phyloP scores from a whole-genome alignment of 2,329 filamentous ascomycete species.

The Phialocephala subalpina region DNA sequence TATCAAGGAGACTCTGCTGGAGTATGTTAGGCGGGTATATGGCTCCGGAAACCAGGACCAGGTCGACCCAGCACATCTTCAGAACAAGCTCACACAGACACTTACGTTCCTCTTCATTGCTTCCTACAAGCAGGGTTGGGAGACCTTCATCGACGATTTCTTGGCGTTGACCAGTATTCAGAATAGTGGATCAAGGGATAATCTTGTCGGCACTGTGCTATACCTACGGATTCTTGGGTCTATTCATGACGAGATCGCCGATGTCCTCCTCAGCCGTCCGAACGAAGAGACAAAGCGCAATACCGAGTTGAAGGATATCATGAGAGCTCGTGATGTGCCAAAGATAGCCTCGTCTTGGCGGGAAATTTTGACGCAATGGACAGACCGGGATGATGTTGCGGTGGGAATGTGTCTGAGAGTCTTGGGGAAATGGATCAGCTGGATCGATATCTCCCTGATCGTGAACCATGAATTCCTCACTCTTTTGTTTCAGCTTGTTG shows the following conservation, averaged over 20 bases:
- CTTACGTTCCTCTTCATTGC: constrained; percentile 92
- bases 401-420: constrained; percentile 89
- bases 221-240: constrained; percentile 90
- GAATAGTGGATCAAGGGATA: constrained; percentile 69
- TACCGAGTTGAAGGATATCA: constrained; percentile 87
- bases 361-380: constrained; percentile 80
- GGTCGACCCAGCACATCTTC: constrained; percentile 78
- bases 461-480: constrained; percentile 90
- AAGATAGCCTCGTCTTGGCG: constrained; percentile 93
- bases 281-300: constrained; percentile 84
- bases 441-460: constrained; percentile 95
- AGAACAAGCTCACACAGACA: constrained; percentile 97
- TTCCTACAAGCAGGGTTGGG: constrained; percentile 87
- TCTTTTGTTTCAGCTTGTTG: constrained; percentile 85
- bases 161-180: constrained; percentile 74
- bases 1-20: constrained; percentile 82
- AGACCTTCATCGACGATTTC: constrained; percentile 90
- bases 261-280: constrained; percentile 83
- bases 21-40: constrained; percentile 82
- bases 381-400: constrained; percentile 71
- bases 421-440: constrained; percentile 98
- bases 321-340: constrained; percentile 85
- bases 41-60: constrained; percentile 59
- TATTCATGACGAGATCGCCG: constrained; percentile 96
- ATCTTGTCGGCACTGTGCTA: constrained; percentile 78